Conservation (phyloP, 2,329 filamentous ascomycete genomes). For the Xylariaceae sp. region DNA sequence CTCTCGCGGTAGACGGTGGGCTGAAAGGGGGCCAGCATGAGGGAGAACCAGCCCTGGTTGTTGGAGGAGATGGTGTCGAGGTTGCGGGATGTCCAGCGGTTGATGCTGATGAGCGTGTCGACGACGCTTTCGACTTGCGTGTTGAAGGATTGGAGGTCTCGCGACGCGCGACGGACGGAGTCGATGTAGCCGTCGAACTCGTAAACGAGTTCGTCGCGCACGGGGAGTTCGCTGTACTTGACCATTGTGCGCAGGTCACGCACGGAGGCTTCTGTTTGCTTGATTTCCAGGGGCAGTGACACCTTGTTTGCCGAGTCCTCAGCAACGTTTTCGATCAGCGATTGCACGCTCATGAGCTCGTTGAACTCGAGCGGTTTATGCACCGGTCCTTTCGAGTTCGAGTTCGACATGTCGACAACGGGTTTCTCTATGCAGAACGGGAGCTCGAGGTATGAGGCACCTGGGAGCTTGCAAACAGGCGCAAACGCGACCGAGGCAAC, state of each 20-base stretch:
- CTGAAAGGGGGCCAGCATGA: slow-evolving; percentile 58
- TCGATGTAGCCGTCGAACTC: slow-evolving; percentile 75
- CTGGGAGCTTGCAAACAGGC: slow-evolving; percentile 66
- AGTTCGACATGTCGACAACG: background rate
- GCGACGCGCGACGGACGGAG: slow-evolving; percentile 57
- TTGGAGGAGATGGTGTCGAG: slow-evolving; percentile 54
- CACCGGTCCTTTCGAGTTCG: slow-evolving; percentile 14
- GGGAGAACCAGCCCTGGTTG: slow-evolving; percentile 34
- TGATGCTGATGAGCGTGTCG: slow-evolving; percentile 69
- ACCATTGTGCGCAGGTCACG: slow-evolving; percentile 70
- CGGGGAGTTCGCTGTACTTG: slow-evolving; percentile 61
- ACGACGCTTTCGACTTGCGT: slow-evolving; percentile 67
- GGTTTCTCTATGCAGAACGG: slow-evolving; percentile 52
- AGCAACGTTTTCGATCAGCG: slow-evolving; percentile 70
- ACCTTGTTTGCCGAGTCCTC: slow-evolving; percentile 61
- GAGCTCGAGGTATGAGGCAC: slow-evolving; percentile 54
- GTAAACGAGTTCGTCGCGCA: slow-evolving; percentile 63
- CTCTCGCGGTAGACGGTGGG: slow-evolving; percentile 55
- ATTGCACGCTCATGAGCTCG: slow-evolving; percentile 66
- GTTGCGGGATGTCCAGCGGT: slow-evolving; percentile 67
- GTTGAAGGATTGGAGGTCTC: slow-evolving; percentile 69
- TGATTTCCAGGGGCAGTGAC: slow-evolving; percentile 71
- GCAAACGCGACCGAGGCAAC: slow-evolving; percentile 59
- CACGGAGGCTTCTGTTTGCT: slow-evolving; percentile 67
- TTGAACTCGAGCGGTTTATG: slow-evolving; percentile 59